These are phyloP conservation scores for Penicillium sp. DNA, from an alignment of 2,329 filamentous ascomycete genomes.

Conservation along the genomic window DNA sequence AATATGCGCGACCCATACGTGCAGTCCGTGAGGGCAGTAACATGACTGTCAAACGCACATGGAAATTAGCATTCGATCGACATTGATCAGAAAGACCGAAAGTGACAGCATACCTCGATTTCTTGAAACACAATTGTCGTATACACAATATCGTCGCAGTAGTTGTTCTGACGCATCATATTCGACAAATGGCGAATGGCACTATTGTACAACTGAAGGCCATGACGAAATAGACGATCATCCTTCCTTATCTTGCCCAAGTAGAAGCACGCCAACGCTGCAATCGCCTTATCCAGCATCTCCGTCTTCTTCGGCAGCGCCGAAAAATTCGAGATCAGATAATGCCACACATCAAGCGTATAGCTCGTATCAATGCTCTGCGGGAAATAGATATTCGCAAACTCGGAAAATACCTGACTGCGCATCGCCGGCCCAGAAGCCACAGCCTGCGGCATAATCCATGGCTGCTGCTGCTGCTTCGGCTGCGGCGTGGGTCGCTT, in stretches of 20 bases:
- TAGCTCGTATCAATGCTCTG: neutral
- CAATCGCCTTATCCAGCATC: constrained; percentile 6
- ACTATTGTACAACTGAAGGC: constrained; percentile 7
- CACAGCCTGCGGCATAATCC: neutral
- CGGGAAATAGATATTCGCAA: constrained; percentile 3
- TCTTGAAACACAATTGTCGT: constrained; percentile 8
- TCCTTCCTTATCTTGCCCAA: constrained; percentile 5
- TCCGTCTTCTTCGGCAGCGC: constrained; percentile 4
- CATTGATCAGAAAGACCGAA: neutral
- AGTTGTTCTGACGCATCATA: constrained; percentile 2
- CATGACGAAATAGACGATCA: neutral
- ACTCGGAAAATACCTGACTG: constrained; percentile 3
- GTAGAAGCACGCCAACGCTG: constrained; percentile 5
- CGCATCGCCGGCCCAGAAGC: neutral
- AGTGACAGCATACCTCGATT: constrained; percentile 1
- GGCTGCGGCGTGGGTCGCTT: neutral
- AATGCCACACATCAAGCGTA: constrained; percentile 3
- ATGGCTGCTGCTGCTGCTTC: neutral
- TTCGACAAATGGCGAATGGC: constrained; percentile 3
- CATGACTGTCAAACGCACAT: neutral
- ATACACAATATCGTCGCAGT: constrained; percentile 9
- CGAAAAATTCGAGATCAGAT: constrained; percentile 2
- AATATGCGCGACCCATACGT: constrained; percentile 7
- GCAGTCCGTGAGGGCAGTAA: constrained; percentile 6
- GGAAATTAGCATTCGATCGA: neutral